Evolutionary conservation across 768 basidiomycete genomes (phyloP).

Genomic region (Calocera viscosa): DNA sequence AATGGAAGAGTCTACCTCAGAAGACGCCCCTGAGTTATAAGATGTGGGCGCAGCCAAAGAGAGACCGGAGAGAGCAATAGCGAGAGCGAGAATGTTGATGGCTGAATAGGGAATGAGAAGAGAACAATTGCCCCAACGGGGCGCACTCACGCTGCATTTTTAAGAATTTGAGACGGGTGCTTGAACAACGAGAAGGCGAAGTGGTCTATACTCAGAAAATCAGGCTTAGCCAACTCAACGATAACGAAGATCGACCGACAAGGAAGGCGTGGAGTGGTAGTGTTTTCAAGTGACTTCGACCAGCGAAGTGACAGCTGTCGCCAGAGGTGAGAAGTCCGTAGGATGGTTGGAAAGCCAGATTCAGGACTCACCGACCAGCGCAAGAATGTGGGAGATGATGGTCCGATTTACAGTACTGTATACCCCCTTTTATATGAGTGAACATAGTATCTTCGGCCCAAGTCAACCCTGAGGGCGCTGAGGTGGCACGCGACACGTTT

Average conservation of each 20-base stretch:
- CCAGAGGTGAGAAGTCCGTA: not conserved
- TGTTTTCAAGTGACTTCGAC: not conserved
- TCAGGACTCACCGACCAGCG: not conserved
- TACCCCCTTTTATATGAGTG: no score
- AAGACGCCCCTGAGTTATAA: not conserved
- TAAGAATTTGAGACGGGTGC: not conserved
- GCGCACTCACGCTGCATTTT: not conserved
- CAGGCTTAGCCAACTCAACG: not conserved
- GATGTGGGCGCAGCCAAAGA: not conserved
- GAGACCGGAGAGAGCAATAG: not conserved
- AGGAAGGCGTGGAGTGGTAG: not conserved
- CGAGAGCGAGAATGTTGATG: not conserved
- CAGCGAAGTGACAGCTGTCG: not conserved
- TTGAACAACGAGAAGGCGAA: not conserved
- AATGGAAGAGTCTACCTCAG: not conserved
- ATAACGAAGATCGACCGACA: not conserved
- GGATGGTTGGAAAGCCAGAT: not conserved
- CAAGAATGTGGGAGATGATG: not conserved
- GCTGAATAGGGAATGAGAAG: not conserved
- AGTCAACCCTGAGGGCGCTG: no score
- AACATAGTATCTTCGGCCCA: no score
- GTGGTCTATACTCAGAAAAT: not conserved
- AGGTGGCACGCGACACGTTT: no score
- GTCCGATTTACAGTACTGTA: no score
- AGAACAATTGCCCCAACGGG: not conserved